Conservation (phyloP, 2,329 filamentous ascomycete genomes). For the Aspergillus pseudoviridinutans region DNA sequence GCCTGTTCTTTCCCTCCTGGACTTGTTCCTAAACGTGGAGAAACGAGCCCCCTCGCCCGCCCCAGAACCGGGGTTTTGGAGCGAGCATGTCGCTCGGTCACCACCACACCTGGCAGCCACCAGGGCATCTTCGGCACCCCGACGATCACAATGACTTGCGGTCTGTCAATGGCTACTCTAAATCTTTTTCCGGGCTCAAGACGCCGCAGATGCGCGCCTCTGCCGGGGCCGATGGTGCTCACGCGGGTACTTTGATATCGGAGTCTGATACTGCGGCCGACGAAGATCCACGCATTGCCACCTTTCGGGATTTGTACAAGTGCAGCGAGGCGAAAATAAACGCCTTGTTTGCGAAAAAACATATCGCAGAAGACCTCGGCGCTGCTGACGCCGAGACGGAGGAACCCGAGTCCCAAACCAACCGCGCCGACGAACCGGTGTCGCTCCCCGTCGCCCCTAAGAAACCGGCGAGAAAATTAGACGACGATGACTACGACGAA, state of each 20-base stretch:
- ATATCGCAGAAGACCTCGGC: conserved; percentile 24
- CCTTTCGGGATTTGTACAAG: conserved; percentile 74
- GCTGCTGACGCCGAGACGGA: conserved; percentile 50
- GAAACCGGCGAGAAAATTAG: conserved; percentile 69
- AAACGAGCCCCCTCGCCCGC: conserved; percentile 41
- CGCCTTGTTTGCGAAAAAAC: conserved; percentile 61
- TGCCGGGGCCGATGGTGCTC: conserved; percentile 43
- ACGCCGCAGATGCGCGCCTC: conserved; percentile 44
- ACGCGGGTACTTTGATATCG: conserved; percentile 46
- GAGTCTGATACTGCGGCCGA: conserved; percentile 59
- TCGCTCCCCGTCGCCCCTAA: conserved; percentile 40
- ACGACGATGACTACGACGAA: conserved; percentile 72
- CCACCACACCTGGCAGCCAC: conserved; percentile 64
- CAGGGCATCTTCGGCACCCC: conserved; percentile 55
- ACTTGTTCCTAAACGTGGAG: conserved; percentile 42
- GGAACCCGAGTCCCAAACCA: conserved; percentile 21
- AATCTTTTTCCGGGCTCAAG: conserved; percentile 40
- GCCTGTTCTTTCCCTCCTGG: conserved; percentile 26
- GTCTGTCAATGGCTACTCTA: conserved; percentile 41
- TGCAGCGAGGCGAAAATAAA: conserved; percentile 73
- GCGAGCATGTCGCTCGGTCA: conserved; percentile 63
- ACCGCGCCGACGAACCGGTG: conserved; percentile 49
- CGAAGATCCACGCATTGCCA: conserved; percentile 63
- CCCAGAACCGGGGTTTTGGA: conserved; percentile 45
- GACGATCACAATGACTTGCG: conserved; percentile 53